Evolutionary conservation across 2,329 filamentous ascomycete genomes (phyloP), one percentile per base, ranked within the genome.

Genomic region (Hymenoscyphus fraxineus): DNA sequence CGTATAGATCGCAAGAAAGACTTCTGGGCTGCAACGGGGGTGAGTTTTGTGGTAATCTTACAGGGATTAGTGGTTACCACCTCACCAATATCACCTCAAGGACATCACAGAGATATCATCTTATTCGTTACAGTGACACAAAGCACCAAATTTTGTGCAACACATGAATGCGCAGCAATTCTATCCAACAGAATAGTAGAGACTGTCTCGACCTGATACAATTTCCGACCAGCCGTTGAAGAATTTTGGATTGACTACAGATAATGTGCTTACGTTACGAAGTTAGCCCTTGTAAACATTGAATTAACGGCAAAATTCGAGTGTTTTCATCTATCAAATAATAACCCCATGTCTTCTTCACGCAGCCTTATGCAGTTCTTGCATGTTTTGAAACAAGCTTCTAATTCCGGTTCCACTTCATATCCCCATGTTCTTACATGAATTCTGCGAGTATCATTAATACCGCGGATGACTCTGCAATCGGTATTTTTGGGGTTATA

Each of bases 331-430:
- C 10, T 13, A 22, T 54, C 19, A 54, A 22, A 22, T 22, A 54
- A 19, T 54, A 9, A 27, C 27, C 12, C 27, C 47, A 9, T 54
- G 12, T 22, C 19, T 22, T 54, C 27, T 54, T 27, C 47, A 10
- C 22, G 22, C 47, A 54, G 47, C 47, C 47, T 54, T 54, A 54
- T 54, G 47, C 47, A 54, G 47, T 22, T 54, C 47, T 54, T 22
- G 47, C 47, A 54, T 54, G 47, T 27, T 54, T 54, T 3, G 47
- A 54, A 54, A 27, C 47, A 54, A 54, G 9, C 16, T 10, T 13
- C 47, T 6, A 51, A 22, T 54, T 54, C 6, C 47, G 22, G 35
- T 35, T 7, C 35, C 6, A 10, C 35, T 22, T 54, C 47, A 22
- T 54, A 22, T 54, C 19, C 44, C 10, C 10, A 44, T n/a, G 4